phyloP scores from a whole-genome alignment of 805 yeast genomes.

The Spathaspora sp. region DNA sequence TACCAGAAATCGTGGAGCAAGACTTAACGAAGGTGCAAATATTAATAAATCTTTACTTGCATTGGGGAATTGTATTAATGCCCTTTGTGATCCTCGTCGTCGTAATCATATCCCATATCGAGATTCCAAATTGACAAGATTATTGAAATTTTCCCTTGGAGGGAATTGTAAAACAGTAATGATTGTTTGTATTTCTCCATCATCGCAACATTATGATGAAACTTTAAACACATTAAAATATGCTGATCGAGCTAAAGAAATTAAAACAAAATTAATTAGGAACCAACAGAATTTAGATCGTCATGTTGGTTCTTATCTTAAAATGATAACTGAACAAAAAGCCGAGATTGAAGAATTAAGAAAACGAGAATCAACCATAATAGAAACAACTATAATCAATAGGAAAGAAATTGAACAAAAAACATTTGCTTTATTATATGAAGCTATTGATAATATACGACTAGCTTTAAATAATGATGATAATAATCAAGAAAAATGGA shows the following conservation, averaged over 20 bases:
- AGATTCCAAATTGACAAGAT: conserved; percentile 83
- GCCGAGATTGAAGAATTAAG: conserved; percentile 69
- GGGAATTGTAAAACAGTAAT: conserved; percentile 94
- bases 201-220: conserved; percentile 85
- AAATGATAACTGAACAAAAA: conserved; percentile 79
- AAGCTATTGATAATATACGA: conserved; percentile 39
- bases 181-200: conserved; percentile 93
- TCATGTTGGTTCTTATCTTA: conserved; percentile 80
- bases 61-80: conserved; percentile 90
- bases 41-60: conserved; percentile 87
- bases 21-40: conserved; percentile 89
- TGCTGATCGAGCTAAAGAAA: conserved; percentile 88
- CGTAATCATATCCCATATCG: conserved; percentile 82
- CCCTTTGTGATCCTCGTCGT: conserved; percentile 70
- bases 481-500: conserved; percentile 38
- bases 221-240: conserved; percentile 87
- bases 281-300: conserved; percentile 74
- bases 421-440: conserved; percentile 37
- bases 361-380: conserved; percentile 44
- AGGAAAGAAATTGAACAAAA: conserved; percentile 32
- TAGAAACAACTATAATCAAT: conserved; percentile 35
- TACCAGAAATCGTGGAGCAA: conserved; percentile 76
- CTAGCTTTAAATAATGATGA: conserved; percentile 37
- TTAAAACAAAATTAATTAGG: conserved; percentile 72
- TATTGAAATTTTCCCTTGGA: conserved; percentile 84